These are phyloP conservation scores for Picochlorum sp. DNA, from an alignment of 139 green algal species.

Conservation along the genomic window DNA sequence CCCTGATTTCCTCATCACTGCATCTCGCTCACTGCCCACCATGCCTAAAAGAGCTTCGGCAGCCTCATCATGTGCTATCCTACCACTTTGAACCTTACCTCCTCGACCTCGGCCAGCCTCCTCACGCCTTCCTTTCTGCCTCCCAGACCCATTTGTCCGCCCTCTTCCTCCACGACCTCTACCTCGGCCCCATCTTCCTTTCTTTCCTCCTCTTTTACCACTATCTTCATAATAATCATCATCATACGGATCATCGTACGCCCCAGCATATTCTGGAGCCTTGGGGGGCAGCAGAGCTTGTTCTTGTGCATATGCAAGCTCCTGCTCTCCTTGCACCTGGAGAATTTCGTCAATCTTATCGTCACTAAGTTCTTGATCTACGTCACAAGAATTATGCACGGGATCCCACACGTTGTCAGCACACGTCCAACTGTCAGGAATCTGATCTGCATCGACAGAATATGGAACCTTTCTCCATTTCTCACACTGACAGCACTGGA, in stretches of 20 bases:
- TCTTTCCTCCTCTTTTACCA: neutral
- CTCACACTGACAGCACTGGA: conserved; percentile 68
- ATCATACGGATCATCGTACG: conserved; percentile 21
- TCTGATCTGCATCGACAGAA: conserved; percentile 53
- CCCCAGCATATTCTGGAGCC: neutral
- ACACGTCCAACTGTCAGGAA: conserved; percentile 69
- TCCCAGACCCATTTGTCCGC: conserved; percentile 7
- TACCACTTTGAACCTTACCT: conserved; percentile 20
- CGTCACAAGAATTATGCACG: conserved; percentile 39
- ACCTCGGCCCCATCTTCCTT: conserved; percentile 13
- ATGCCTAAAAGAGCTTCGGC: conserved; percentile 68
- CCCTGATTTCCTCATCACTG: conserved; percentile 1
- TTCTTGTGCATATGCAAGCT: neutral
- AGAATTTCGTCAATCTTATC: conserved; percentile 66
- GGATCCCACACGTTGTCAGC: conserved; percentile 64
- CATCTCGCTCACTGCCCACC: conserved; percentile 26
- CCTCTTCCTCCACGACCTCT: conserved; percentile 14
- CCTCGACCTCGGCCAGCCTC: neutral
- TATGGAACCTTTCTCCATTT: conserved; percentile 80
- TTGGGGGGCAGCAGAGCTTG: neutral
- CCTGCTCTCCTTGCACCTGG: neutral
- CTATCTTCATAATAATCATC: conserved; percentile 30
- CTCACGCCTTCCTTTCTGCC: neutral
- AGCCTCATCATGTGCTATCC: conserved; percentile 38
- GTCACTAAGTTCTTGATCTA: conserved; percentile 54